Base-by-base conservation (phyloP, 2,329 filamentous ascomycete species). In the Exophiala dermatitidis region DNA sequence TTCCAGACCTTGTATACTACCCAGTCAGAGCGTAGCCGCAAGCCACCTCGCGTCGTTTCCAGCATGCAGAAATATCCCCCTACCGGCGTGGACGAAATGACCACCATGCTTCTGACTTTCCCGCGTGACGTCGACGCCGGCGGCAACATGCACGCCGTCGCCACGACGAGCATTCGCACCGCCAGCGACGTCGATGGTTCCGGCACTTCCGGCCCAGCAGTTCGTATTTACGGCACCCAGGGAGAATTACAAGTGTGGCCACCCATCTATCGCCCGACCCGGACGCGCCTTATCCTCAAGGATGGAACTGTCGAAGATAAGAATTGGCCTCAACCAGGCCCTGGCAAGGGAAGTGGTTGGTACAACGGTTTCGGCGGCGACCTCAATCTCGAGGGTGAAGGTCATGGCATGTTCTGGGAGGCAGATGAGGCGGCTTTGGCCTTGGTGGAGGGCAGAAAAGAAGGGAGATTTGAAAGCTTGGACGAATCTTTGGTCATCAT, bases 401-500 rank as follows among this genome's bases (percentile, higher is more conserved):
- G 58, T 0, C 55, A 58, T 32, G 58, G 55, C 32, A 60, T 60
- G 87, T 58, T 58, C 34, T 60, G 56, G 58, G 56, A 58, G 37
- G 56, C 56, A 1, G 56, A 58, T 42, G 58, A 54, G 38, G 53
- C 52, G 2, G 58, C 51, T n/a, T 43, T 45, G 34, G 49, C 47
- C 4, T 33, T 55, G 29, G 32, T 84, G 30, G 77, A 83, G 43
- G 88, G 85, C 61, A 66, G 95, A 53, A 76, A 85, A 41, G 88
- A 93, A 66, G 87, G 88, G 26, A 82, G 82, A 71, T 79, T 84
- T 64, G 84, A 95, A 74, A 89, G 88, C 19, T 80, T 81, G 74
- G 77, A 81, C 43, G 90, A 95, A 77, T 91, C 85, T 65, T 75
- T 94, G 50, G 77, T 83, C 46, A 88, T 95, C 59, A 95, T 95